Base-by-base conservation (phyloP, 371 early-diverging fungal species). In the Lichtheimia corymbifera region DNA sequence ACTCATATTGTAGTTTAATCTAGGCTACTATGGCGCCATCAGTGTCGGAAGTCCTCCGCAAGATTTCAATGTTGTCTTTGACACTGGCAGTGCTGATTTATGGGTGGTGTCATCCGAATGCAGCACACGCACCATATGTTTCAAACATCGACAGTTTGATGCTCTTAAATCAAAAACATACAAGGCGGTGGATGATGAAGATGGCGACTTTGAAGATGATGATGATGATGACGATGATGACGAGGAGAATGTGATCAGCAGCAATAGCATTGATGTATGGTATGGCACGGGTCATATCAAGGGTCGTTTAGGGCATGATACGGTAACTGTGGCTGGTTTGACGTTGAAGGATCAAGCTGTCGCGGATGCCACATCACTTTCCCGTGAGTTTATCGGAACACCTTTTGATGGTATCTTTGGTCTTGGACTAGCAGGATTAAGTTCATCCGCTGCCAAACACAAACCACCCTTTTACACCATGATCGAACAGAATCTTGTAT, bases 31-130 rank as follows among this genome's bases (percentile, higher is more conserved):
- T 68, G 89, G 89, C 22, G 73, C 72, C 40, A 76, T 89, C 12
- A 58, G 68, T 15, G 59, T 92, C 1, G 93, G 93, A 4, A 80
- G 84, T 5, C 92, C 92, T 7, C 81, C 87, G 1, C 90, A 91
- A 60, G 60, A 25, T 24, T 86, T 91, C 61, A 72, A 79, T 20
- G 83, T 91, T 5, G 77, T 89, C 5, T 89, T 92, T 64, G 93
- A 92, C 60, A 92, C 92, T 0, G 93, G 91, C 0, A 89, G 90
- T 24, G 76, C 87, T 24, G 86, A 91, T 58, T 59, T 90, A 43
- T 91, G 93, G 93, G 95, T 98, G n/a, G 96, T 97, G 0, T 94
- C 94, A 15, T 87, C 91, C 2, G 80, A 88, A 58, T 97, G 98
- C 82, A 66, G 73, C 27, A 91, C 90, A 1, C 89, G 91, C 50